A percentile compares a stretch with the other conserved stretches of the same genome.
Conservation (phyloP, 176 grass and related monocot genomes). For the Avena eriantha region DNA sequence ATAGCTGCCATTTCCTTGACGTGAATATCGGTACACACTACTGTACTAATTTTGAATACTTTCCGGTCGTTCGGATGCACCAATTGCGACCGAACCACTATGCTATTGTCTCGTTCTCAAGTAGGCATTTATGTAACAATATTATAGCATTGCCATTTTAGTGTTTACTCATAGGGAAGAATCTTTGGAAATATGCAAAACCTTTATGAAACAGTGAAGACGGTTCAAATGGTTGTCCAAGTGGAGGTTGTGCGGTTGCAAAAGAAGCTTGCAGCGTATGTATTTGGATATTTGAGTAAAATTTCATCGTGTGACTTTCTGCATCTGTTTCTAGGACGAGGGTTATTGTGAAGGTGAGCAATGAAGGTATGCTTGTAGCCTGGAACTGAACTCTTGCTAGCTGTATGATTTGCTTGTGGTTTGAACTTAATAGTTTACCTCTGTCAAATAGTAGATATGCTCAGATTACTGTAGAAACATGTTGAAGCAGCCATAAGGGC, state of each 20-base stretch:
- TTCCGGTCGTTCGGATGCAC: no score
- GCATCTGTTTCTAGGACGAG: constrained; percentile 68
- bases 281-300: constrained; percentile 35
- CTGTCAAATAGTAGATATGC: constrained; percentile 9
- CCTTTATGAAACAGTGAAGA: constrained; percentile 96
- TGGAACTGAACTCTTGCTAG: constrained; percentile 34
- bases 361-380: constrained; percentile 75
- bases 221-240: constrained; percentile 98
- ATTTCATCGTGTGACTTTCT: constrained; percentile 32
- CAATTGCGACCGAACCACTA: no score
- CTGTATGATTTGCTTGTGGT: constrained; percentile 24
- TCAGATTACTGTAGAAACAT: constrained; percentile 15
- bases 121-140: not conserved
- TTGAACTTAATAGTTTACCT: constrained; percentile 1
- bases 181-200: constrained; percentile 98
- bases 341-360: constrained; percentile 97
- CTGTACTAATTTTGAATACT: no score
- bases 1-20: not conserved
- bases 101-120: no score
- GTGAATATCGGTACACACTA: not conserved
- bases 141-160: constrained; percentile 30
- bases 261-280: constrained; percentile 98
- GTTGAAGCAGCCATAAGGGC: not conserved
- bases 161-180: constrained; percentile 59
- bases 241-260: constrained; percentile 95